Evolutionary conservation across 805 yeast genomes (phyloP), one percentile per base, ranked within the genome.

Genomic region (Debaryomyces hansenii): DNA sequence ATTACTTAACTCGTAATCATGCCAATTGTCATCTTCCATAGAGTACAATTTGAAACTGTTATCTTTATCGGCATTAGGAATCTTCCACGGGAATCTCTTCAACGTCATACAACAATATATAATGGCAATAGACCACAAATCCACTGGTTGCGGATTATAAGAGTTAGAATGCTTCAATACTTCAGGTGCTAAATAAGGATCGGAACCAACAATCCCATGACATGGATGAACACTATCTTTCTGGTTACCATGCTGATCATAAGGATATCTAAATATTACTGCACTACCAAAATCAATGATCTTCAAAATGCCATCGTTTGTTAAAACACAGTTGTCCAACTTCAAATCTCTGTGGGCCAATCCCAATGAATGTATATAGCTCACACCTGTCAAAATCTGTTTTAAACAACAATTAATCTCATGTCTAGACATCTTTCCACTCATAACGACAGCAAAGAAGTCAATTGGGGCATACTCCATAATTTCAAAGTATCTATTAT

Each of bases 391-490:
- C 58, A 90, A 67, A 29, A 91, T 80, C 68, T 89, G 96, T 59
- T 88, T 87, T 64, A 91, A 89, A 66, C 96, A 91, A 66, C 97
- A 91, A 63, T 84, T 83, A 32, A 89, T 79, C 65, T 91, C 97
- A 38, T 77, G 82, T 41, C 76, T 69, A 1, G 84, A 67, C 97
- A 91, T 91, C 58, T 87, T 86, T 56, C 90, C 89, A 43, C 91
- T 84, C 96, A 91, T 90, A 28, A 91, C 97, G 47, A 91, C 87
- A 9, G 97, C 97, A 67, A 91, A 91, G 54, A 91, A 73, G 63
- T 91, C 97, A 62, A 79, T 90, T 55, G 91, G 96, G 64, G 96
- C 90, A 65, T 89, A 91, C 61, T 91, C 97, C 95, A 91, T 87
- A 40, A 91, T 91, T 67, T 91, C 97, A 56, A 86, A 82, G 48